Conservation (phyloP, 345 rosid genomes). For the Camelina hispida region DNA sequence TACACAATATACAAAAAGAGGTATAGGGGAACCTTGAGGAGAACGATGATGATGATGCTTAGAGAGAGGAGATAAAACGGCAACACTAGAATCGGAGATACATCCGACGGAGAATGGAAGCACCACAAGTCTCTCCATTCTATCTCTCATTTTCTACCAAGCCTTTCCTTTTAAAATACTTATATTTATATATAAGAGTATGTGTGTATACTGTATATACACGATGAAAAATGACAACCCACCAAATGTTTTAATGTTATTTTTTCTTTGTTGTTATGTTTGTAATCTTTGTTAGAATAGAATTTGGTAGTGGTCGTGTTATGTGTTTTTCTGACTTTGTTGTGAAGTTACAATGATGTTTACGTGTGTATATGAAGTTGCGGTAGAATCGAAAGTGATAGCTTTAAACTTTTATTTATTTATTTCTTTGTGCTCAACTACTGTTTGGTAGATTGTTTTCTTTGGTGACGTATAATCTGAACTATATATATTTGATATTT, state of each 20-base stretch:
- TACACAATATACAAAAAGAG: background rate
- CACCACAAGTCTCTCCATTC: slow-evolving; percentile 77
- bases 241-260: slow-evolving; percentile 40
- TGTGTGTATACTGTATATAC: slow-evolving; percentile 1
- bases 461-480: slow-evolving; percentile 32
- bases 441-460: slow-evolving; percentile 42
- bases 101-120: slow-evolving; percentile 85
- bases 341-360: slow-evolving; percentile 50
- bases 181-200: slow-evolving; percentile 17
- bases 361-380: slow-evolving; percentile 40
- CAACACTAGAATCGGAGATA: slow-evolving; percentile 73
- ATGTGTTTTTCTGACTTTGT: slow-evolving; percentile 36
- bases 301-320: slow-evolving; percentile 43
- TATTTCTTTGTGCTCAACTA: slow-evolving; percentile 25
- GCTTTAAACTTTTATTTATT: background rate
- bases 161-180: slow-evolving; percentile 40
- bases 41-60: slow-evolving; percentile 37
- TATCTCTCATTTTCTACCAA: slow-evolving; percentile 62
- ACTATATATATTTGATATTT: background rate
- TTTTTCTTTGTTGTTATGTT: background rate
- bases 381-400: slow-evolving; percentile 41
- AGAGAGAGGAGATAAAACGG: slow-evolving; percentile 50
- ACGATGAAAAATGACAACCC: slow-evolving; percentile 26
- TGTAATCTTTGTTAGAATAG: slow-evolving; percentile 35
- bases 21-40: slow-evolving; percentile 44